phyloP scores from a whole-genome alignment of 2,329 filamentous ascomycete species.

The Colletotrichum sp. region DNA sequence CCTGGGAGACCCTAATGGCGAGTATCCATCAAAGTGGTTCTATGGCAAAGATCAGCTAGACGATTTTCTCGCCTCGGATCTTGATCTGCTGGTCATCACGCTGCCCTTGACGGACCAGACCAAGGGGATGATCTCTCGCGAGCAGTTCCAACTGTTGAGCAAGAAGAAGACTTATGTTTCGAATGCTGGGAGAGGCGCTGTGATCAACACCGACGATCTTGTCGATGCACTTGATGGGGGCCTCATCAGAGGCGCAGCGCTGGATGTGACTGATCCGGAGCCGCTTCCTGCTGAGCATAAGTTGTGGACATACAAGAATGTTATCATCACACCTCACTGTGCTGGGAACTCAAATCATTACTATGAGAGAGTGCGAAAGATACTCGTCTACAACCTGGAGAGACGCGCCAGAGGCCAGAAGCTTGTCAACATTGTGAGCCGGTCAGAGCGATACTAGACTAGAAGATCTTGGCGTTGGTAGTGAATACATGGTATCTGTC shows the following conservation, averaged over 20 bases:
- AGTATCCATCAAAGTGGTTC: conserved; percentile 56
- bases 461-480: no score
- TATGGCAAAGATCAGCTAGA: conserved; percentile 54
- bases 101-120: conserved; percentile 57
- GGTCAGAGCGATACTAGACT: neutral
- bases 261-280: conserved; percentile 83
- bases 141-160: conserved; percentile 53
- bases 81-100: conserved; percentile 59
- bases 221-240: conserved; percentile 67
- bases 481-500: neutral
- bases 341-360: neutral
- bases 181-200: conserved; percentile 71
- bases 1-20: conserved; percentile 60
- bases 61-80: conserved; percentile 52
- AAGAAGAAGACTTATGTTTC: conserved; percentile 63
- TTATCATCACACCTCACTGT: conserved; percentile 63
- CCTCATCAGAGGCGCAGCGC: conserved; percentile 68
- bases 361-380: neutral
- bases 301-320: conserved; percentile 73
- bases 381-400: neutral
- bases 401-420: neutral
- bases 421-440: neutral
- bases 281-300: conserved; percentile 72
- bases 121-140: conserved; percentile 51
- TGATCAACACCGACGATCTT: conserved; percentile 59